Conservation (phyloP, 345 rosid genomes). For the Salix arbutifolia region DNA sequence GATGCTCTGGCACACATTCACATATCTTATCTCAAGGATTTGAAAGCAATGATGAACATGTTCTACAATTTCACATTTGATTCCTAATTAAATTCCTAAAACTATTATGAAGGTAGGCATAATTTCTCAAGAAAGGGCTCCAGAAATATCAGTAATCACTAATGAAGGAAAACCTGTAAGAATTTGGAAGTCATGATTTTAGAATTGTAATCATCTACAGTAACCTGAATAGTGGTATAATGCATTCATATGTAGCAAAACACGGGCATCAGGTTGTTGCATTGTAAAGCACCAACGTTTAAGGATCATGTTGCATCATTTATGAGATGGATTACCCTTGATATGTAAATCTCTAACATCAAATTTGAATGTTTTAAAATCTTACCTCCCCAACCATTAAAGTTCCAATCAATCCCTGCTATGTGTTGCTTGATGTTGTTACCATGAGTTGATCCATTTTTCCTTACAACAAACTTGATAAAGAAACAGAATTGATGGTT, state of each 20-base stretch:
- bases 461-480: conserved; percentile 57
- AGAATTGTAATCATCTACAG: neutral
- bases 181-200: no score
- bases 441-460: conserved; percentile 22
- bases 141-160: neutral
- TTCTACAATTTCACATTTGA: neutral
- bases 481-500: neutral
- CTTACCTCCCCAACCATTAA: conserved; percentile 90
- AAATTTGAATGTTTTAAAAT: neutral
- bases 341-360: neutral
- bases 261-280: neutral
- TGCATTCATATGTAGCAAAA: neutral
- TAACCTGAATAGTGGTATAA: neutral
- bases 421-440: conserved; percentile 32
- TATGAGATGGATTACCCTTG: neutral
- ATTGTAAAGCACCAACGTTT: neutral
- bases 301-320: neutral
- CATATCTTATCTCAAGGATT: neutral
- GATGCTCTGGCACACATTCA: neutral
- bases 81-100: neutral
- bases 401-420: conserved; percentile 89
- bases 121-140: neutral
- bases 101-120: neutral
- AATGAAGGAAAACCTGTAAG: neutral
- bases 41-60: neutral